Base-by-base conservation (phyloP, 257 asterid species). In the Penstemon barbatus region DNA sequence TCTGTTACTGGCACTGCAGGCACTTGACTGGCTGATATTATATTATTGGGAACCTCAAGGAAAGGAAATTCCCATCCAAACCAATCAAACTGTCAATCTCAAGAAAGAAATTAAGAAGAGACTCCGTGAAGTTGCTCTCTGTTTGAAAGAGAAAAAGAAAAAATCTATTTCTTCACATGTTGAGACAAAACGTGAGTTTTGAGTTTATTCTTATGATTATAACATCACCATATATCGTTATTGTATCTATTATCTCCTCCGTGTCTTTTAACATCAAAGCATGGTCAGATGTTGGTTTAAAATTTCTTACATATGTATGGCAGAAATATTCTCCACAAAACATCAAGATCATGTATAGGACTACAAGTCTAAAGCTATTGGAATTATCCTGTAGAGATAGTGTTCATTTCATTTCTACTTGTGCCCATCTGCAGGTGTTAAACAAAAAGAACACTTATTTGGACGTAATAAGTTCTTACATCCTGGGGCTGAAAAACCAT, bases 31-130 rank as follows among this genome's bases (percentile, higher is more conserved):
- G 98, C 80, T 92, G 88, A 73, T 83, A 70, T 85, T 85, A 25
- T 86, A 89, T 72, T 89, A 92, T 65, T 92, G 98, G 98, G 88
- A 83, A 61, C 95, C 96, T 62, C 98, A 92, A 80, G 90, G 80
- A 75, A 80, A 74, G 63, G 80, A 75, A n/a, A 83, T 89, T 61
- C 88, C 89, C 70, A 37, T 58, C 63, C 81, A 71, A 65, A 67
- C 67, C 67, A 80, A 84, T 68, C 71, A 73, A 51, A 50, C 75
- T 50, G 73, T 78, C 71, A 71, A 76, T 69, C 72, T 81, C 60
- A 82, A 78, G 80, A 83, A 74, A 74, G 89, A 87, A 83, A 87
- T 89, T 61, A 87, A 76, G 78, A 80, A 73, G 59, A 80, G 73
- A 65, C 70, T 91, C 61, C 84, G 61, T 36, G 92, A 92, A 72